These are phyloP conservation scores for Aaosphaeria pasadenensis DNA, from an alignment of 2,329 filamentous ascomycete species.

Conservation along the genomic window DNA sequence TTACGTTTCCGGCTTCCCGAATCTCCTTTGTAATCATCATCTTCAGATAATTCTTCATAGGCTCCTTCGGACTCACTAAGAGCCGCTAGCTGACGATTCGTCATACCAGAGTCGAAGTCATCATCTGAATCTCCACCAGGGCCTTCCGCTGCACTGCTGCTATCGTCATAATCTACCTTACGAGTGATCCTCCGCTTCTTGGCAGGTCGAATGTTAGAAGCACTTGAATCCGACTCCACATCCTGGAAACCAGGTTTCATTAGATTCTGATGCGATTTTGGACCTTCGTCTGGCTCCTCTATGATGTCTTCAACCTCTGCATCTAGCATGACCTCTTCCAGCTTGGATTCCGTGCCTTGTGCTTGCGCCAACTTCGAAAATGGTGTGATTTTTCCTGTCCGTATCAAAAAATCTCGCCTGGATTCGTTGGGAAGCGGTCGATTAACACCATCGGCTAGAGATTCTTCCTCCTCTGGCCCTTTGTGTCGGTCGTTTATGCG, in stretches of 20 bases:
- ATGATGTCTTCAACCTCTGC: slow-evolving; percentile 69
- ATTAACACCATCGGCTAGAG: slow-evolving; percentile 47
- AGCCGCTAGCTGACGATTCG: slow-evolving; percentile 38
- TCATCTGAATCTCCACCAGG: slow-evolving; percentile 39
- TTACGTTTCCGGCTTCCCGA: slow-evolving; percentile 41
- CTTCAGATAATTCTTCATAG: slow-evolving; percentile 31
- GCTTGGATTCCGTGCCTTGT: slow-evolving; percentile 62
- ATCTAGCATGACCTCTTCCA: slow-evolving; percentile 76
- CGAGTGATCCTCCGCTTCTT: slow-evolving; percentile 39
- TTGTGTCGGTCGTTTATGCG: slow-evolving; percentile 75
- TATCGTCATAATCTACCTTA: slow-evolving; percentile 11
- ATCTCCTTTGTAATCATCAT: slow-evolving; percentile 38
- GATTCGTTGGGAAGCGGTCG: slow-evolving; percentile 74
- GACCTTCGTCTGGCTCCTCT: slow-evolving; percentile 39
- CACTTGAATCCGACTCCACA: slow-evolving; percentile 28
- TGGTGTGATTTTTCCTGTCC: slow-evolving; percentile 95
- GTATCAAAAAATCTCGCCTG: slow-evolving; percentile 83
- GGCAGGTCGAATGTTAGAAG: slow-evolving; percentile 26
- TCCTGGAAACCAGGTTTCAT: slow-evolving; percentile 47
- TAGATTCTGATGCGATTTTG: slow-evolving; percentile 47
- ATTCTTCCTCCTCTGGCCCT: slow-evolving; percentile 47
- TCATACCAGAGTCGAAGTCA: slow-evolving; percentile 39
- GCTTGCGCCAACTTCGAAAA: slow-evolving; percentile 77
- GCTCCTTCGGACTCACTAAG: slow-evolving; percentile 38
- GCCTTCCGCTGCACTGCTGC: slow-evolving; percentile 13